Evolutionary conservation across 2,329 filamentous ascomycete species (phyloP).

Genomic region (Alternaria metachromatica): DNA sequence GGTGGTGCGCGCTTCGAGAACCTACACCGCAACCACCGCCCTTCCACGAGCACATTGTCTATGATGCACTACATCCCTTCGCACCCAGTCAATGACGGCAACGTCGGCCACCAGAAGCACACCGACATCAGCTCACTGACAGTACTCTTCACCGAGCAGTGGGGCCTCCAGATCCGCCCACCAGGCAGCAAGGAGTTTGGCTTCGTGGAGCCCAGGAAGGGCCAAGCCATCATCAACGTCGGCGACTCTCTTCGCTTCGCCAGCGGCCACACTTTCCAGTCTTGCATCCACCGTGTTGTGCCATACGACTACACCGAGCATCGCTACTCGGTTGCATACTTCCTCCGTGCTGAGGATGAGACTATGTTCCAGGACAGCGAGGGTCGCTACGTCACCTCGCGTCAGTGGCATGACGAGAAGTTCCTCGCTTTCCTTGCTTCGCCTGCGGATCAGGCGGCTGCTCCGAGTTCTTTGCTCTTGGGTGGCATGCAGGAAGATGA

Average conservation of each 20-base stretch:
- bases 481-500: conserved; percentile 13
- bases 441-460: conserved; percentile 10
- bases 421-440: conserved; percentile 38
- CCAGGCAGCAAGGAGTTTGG: conserved; percentile 53
- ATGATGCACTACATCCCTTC: conserved; percentile 46
- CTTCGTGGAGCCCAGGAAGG: conserved; percentile 58
- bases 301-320: conserved; percentile 61
- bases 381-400: conserved; percentile 61
- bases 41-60: conserved; percentile 40
- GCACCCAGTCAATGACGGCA: conserved; percentile 24
- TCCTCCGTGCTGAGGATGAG: conserved; percentile 64
- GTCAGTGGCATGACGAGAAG: conserved; percentile 45
- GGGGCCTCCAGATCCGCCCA: conserved; percentile 64
- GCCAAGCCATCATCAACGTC: conserved; percentile 64
- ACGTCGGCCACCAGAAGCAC: conserved; percentile 42
- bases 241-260: conserved; percentile 66
- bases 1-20: conserved; percentile 39
- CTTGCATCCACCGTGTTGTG: conserved; percentile 65
- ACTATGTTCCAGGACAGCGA: conserved; percentile 63
- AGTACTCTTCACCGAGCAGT: conserved; percentile 59
- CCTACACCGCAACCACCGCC: conserved; percentile 39
- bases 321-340: conserved; percentile 66
- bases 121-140: conserved; percentile 43
- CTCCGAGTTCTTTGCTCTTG: conserved; percentile 10
- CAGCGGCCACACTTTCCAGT: conserved; percentile 61